Evolutionary conservation across 2,329 filamentous ascomycete genomes (phyloP).

Genomic region (Berkeleyomyces rouxiae): DNA sequence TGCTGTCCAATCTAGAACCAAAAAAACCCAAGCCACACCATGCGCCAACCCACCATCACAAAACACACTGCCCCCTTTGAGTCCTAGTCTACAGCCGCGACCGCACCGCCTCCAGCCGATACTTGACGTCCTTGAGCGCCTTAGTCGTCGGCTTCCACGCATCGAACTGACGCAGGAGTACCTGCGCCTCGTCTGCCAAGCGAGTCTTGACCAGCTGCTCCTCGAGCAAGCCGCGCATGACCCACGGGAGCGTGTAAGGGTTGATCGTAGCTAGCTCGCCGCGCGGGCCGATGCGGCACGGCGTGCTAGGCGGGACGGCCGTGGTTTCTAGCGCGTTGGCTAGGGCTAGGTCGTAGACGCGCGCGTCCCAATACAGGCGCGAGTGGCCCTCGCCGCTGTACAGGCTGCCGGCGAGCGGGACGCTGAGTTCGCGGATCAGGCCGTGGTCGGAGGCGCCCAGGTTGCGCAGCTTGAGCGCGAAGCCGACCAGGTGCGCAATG

Average conservation of each 20-base stretch:
- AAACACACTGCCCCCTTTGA: too few relatives aligned
- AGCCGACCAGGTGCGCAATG: conserved; percentile 80
- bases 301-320: conserved; percentile 28
- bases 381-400: conserved; percentile 90
- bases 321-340: conserved; percentile 60
- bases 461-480: conserved; percentile 85
- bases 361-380: conserved; percentile 74
- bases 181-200: conserved; percentile 56
- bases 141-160: conserved; percentile 85
- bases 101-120: conserved; percentile 75
- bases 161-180: conserved; percentile 76
- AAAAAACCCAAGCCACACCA: not conserved
- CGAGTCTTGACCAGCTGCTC: conserved; percentile 80
- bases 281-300: conserved; percentile 19
- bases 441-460: conserved; percentile 86
- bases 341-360: conserved; percentile 67
- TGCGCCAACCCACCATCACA: not conserved
- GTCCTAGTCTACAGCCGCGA: conserved; percentile 47
- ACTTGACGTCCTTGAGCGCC: conserved; percentile 88
- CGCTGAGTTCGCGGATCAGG: conserved; percentile 74
- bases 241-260: conserved; percentile 86
- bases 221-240: conserved; percentile 82
- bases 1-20: not conserved
- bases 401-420: conserved; percentile 74
- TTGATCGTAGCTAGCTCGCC: conserved; percentile 40